These are phyloP conservation scores for Cicer arietinum DNA, from an alignment of 306 rosid genomes.

Conservation along the genomic window DNA sequence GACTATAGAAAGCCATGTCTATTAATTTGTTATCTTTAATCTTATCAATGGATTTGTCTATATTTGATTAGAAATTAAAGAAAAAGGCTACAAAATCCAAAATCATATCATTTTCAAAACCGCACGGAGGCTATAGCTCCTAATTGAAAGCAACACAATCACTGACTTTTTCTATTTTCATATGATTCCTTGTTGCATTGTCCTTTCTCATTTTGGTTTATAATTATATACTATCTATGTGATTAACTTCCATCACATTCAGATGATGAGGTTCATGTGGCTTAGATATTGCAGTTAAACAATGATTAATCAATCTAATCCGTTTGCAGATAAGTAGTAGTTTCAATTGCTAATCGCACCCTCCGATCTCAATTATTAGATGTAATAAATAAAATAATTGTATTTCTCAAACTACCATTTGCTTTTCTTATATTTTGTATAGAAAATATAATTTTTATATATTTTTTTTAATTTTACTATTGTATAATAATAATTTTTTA, in stretches of 20 bases:
- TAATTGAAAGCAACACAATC: conserved; percentile 39
- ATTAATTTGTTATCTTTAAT: no score
- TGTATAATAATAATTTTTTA: no score
- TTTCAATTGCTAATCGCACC: no score
- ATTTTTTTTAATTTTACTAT: no score
- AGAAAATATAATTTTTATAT: no score
- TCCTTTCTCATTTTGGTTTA: conserved; percentile 20
- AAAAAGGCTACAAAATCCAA: conserved; percentile 23
- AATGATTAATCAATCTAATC: no score
- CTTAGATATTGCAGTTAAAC: background rate
- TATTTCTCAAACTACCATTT: no score
- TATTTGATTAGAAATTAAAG: conserved; percentile 40
- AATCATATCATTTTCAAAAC: conserved; percentile 35
- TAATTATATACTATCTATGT: background rate
- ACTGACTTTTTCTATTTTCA: conserved; percentile 17
- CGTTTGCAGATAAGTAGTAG: no score
- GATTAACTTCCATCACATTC: background rate
- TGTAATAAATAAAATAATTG: no score
- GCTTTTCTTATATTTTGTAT: no score
- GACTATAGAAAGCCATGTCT: no score
- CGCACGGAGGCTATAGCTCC: conserved; percentile 37
- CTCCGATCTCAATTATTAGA: no score
- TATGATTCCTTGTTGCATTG: background rate
- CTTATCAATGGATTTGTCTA: conserved; percentile 1
- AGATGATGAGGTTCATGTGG: background rate